phyloP scores from a whole-genome alignment of 352 stramenopile genomes.

The Discostella stelligera region DNA sequence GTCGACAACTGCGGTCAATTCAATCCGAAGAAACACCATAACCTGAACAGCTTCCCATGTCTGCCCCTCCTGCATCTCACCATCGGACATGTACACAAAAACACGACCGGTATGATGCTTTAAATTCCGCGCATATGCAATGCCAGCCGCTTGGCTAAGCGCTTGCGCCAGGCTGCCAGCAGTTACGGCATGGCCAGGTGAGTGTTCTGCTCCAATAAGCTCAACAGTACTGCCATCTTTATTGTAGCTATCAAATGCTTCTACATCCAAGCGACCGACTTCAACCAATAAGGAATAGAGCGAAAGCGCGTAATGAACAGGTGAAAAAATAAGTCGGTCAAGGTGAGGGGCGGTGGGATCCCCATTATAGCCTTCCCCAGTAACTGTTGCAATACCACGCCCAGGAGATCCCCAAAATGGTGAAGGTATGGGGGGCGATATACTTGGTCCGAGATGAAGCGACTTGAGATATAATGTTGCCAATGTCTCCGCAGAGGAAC shows the following conservation, averaged over 20 bases:
- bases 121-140: slow-evolving; percentile 26
- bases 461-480: slow-evolving; percentile 33
- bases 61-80: slow-evolving; percentile 35
- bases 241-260: slow-evolving; percentile 39
- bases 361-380: slow-evolving; percentile 39
- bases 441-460: slow-evolving; percentile 26
- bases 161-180: slow-evolving; percentile 27
- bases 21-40: slow-evolving; percentile 24
- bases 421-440: slow-evolving; percentile 17
- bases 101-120: slow-evolving; percentile 26
- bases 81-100: slow-evolving; percentile 36
- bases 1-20: slow-evolving; percentile 24
- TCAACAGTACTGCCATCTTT: slow-evolving; percentile 34
- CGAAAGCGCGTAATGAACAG: slow-evolving; percentile 31
- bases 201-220: slow-evolving; percentile 38
- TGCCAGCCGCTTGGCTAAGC: slow-evolving; percentile 34
- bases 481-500: slow-evolving; percentile 21
- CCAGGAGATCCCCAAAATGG: slow-evolving; percentile 19
- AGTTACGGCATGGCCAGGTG: slow-evolving; percentile 30
- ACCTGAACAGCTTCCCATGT: slow-evolving; percentile 28
- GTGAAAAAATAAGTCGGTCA: slow-evolving; percentile 37
- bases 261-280: slow-evolving; percentile 29
- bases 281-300: slow-evolving; percentile 32
- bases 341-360: slow-evolving; percentile 16
- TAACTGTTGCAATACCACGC: slow-evolving; percentile 11